Conservation (phyloP, 2,329 filamentous ascomycete species). For the Fusarium lyarnte region DNA sequence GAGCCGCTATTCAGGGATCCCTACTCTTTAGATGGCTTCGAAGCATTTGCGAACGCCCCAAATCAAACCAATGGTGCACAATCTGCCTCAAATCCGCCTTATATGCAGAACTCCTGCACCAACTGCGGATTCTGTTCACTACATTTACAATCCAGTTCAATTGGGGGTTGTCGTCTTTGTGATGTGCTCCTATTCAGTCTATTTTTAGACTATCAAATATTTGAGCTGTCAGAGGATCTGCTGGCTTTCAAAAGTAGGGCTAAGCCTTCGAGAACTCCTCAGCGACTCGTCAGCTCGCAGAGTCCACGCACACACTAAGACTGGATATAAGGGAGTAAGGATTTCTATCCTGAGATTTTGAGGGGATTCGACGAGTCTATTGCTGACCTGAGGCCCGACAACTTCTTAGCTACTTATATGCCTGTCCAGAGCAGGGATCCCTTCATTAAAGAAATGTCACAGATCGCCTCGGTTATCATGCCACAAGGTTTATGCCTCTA, state of each 20-base stretch:
- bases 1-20: not conserved
- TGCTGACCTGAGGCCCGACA: not conserved
- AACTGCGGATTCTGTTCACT: not conserved
- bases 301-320: not conserved
- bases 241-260: conserved; percentile 11
- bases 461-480: not conserved
- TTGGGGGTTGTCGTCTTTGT: not conserved
- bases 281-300: not conserved
- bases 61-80: conserved; percentile 15
- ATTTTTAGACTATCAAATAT: not conserved
- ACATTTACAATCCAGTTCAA: not conserved
- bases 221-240: not conserved
- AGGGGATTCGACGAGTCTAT: not conserved
- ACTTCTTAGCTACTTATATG: not conserved
- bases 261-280: not conserved
- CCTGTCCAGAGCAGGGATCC: not conserved
- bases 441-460: not conserved
- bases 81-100: not conserved
- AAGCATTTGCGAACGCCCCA: not conserved
- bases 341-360: not conserved
- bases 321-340: not conserved
- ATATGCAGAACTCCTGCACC: not conserved
- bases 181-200: not conserved
- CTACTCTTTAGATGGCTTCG: not conserved
- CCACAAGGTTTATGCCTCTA: not conserved